Evolutionary conservation across 2,329 filamentous ascomycete species (phyloP).

Genomic region (Bipolaris bicolor): DNA sequence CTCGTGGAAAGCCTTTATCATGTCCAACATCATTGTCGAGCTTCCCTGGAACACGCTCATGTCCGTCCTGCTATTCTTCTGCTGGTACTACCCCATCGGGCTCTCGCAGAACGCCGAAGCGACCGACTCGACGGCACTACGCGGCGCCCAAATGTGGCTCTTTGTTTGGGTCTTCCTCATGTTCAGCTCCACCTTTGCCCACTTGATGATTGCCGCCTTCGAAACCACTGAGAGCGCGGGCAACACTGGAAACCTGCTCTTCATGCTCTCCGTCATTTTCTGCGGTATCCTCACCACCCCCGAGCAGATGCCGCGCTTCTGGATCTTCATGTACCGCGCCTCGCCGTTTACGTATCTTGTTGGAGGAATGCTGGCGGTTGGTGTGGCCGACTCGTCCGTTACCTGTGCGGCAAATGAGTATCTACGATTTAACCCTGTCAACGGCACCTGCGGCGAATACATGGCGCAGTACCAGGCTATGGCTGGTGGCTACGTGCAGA

Average conservation of each 20-base stretch:
- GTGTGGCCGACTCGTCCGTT: background rate
- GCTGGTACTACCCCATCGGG: slow-evolving; percentile 65
- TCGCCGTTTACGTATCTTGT: slow-evolving; percentile 85
- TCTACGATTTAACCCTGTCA: background rate
- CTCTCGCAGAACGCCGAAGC: slow-evolving; percentile 33
- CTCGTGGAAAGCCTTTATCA: slow-evolving; percentile 73
- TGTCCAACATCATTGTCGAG: slow-evolving; percentile 71
- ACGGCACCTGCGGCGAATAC: background rate
- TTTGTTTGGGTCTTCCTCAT: background rate
- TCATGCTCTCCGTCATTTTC: slow-evolving; percentile 45
- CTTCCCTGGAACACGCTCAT: slow-evolving; percentile 67
- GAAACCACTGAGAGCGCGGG: background rate
- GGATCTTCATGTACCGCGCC: slow-evolving; percentile 83
- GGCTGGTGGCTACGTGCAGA: background rate
- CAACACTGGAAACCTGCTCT: background rate
- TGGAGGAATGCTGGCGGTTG: slow-evolving; percentile 62
- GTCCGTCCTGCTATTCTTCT: slow-evolving; percentile 66
- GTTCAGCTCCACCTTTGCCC: background rate
- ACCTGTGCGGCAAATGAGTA: background rate
- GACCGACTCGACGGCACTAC: background rate
- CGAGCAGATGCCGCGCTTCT: slow-evolving; percentile 70
- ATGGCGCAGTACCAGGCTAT: background rate
- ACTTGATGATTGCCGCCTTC: background rate
- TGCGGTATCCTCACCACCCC: slow-evolving; percentile 73
- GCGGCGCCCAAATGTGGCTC: background rate